Conservation (phyloP, 345 rosid genomes). For the Atalantia buxifolia region DNA sequence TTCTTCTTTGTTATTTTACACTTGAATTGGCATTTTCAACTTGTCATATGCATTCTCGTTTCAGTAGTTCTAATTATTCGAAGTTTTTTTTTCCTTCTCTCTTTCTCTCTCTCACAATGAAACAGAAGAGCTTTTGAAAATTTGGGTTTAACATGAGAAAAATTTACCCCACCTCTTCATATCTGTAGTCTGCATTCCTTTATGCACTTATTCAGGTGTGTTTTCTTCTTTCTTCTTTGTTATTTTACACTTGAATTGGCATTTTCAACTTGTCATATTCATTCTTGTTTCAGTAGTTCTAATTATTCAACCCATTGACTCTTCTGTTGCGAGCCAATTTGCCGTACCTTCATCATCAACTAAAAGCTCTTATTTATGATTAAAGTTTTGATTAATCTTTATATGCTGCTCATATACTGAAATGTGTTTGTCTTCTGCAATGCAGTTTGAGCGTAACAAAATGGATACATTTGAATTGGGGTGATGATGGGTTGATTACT, state of each 20-base stretch:
- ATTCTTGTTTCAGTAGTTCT: background rate
- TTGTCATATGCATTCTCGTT: background rate
- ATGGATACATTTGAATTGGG: conserved; percentile 98
- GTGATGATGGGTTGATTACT: conserved; percentile 83
- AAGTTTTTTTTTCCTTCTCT: background rate
- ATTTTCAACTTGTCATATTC: background rate
- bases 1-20: too few relatives aligned
- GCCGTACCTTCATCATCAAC: background rate
- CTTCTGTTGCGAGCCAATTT: background rate
- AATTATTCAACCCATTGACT: background rate
- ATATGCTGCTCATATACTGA: conserved; percentile 4
- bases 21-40: too few relatives aligned
- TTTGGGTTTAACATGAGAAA: background rate
- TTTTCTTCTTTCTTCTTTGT: background rate
- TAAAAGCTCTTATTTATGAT: background rate
- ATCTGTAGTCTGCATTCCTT: background rate
- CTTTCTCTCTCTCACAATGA: background rate
- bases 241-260: background rate
- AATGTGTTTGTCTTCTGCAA: conserved; percentile 10
- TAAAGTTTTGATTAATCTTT: background rate
- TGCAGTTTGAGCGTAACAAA: conserved; percentile 93
- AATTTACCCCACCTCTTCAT: background rate
- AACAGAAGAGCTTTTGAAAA: background rate
- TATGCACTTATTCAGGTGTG: background rate
- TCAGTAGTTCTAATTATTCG: background rate